Evolutionary conservation across 2,329 filamentous ascomycete genomes (phyloP).

Genomic region (Cercospora sp.): DNA sequence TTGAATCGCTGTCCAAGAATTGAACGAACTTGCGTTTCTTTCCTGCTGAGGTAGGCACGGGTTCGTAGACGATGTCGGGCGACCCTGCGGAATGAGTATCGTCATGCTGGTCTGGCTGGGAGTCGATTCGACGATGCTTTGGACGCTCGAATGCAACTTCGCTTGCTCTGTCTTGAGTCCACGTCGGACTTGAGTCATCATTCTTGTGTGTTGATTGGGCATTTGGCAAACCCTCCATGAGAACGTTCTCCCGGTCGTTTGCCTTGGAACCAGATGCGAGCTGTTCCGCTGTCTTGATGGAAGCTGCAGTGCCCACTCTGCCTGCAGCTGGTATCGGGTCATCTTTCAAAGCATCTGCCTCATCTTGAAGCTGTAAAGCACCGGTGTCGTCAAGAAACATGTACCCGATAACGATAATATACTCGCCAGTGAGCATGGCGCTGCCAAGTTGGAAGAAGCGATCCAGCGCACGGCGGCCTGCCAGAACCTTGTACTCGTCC

Average conservation of each 20-base stretch:
- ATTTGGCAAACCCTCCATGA: not conserved
- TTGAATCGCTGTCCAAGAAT: not conserved
- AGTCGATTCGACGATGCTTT: not conserved
- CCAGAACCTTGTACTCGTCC: not conserved
- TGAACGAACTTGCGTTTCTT: not conserved
- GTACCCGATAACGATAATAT: not conserved
- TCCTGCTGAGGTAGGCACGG: not conserved
- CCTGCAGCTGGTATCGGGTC: not conserved
- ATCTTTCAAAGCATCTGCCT: not conserved
- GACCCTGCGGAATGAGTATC: not conserved
- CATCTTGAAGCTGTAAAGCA: not conserved
- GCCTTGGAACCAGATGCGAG: not conserved
- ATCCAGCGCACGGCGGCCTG: not conserved
- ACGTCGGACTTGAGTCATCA: not conserved
- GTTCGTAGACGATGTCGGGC: not conserved
- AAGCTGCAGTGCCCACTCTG: not conserved
- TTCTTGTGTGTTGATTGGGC: not conserved
- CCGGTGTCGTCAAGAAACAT: not conserved
- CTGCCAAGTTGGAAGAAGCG: not conserved
- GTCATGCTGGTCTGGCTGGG: not conserved
- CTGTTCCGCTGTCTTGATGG: not conserved
- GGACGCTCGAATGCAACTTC: not conserved
- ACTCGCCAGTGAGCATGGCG: not conserved
- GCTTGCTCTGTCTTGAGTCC: not conserved
- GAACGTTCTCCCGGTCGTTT: not conserved